These are phyloP conservation scores for Elymus sibiricus DNA, from an alignment of 176 grass and related monocot species.

Conservation along the genomic window DNA sequence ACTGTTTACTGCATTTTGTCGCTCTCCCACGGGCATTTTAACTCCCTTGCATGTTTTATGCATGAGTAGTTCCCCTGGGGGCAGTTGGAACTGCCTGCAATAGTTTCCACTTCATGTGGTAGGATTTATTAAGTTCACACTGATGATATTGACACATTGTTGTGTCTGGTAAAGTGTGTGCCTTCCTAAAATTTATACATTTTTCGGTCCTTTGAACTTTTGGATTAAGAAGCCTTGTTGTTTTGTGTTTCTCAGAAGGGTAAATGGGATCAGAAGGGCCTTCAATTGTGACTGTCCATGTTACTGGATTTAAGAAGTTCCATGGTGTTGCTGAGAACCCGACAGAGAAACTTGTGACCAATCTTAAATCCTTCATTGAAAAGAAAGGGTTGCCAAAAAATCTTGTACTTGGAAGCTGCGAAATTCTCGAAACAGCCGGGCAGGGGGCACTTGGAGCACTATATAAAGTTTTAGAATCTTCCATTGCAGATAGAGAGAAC, in stretches of 20 bases:
- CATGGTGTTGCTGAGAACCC: slow-evolving; percentile 93
- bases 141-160: neutral
- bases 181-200: slow-evolving; percentile 24
- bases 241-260: neutral
- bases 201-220: slow-evolving; percentile 10
- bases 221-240: neutral
- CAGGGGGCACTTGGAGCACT: slow-evolving; percentile 68
- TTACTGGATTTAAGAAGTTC: slow-evolving; percentile 99
- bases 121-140: slow-evolving; percentile 2
- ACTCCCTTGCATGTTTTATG: neutral
- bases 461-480: slow-evolving; percentile 63
- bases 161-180: neutral
- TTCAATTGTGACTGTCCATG: slow-evolving; percentile 70
- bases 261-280: slow-evolving; percentile 98
- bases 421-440: slow-evolving; percentile 83
- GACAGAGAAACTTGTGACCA: slow-evolving; percentile 79
- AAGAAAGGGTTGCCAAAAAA: slow-evolving; percentile 83
- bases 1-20: neutral
- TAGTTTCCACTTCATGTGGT: neutral
- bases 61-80: neutral
- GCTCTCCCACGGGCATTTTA: neutral
- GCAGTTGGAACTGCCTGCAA: slow-evolving; percentile 6
- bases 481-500: slow-evolving; percentile 42
- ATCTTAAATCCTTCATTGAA: slow-evolving; percentile 72
- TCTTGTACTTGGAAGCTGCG: slow-evolving; percentile 78